phyloP scores from a whole-genome alignment of 345 rosid genomes.

The Fremontodendron californicum region DNA sequence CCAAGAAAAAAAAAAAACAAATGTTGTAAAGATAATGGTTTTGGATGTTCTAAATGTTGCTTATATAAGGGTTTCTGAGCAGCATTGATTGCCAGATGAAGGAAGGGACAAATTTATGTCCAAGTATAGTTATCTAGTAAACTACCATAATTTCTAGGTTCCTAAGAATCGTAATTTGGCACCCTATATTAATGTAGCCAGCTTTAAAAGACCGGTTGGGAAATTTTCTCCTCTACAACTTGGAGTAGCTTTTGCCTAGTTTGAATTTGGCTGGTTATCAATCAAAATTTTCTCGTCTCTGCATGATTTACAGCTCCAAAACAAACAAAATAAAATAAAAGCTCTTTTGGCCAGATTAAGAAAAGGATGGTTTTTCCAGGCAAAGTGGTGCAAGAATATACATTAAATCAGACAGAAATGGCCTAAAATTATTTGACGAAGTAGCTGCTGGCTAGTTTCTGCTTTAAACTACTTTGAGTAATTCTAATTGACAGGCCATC shows the following conservation, averaged over 20 bases:
- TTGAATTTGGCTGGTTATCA: neutral
- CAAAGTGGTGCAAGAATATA: neutral
- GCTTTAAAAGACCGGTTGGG: neutral
- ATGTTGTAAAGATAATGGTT: neutral
- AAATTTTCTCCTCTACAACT: neutral
- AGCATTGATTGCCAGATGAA: constrained; percentile 9
- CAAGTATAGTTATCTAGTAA: neutral
- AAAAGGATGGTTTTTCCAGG: neutral
- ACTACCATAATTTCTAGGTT: constrained; percentile 6
- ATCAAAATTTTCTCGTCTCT: neutral
- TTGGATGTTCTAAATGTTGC: neutral
- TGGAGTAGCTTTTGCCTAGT: neutral
- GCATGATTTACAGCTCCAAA: neutral
- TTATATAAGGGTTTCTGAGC: neutral
- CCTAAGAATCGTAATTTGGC: neutral
- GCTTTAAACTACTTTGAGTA: neutral
- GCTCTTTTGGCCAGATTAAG: neutral
- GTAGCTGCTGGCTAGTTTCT: constrained; percentile 7
- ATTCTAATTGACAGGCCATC: constrained; percentile 6
- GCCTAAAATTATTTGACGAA: neutral
- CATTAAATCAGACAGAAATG: neutral
- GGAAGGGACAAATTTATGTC: neutral
- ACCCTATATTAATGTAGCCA: neutral
- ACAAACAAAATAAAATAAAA: neutral
- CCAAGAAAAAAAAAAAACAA: neutral